A percentile compares a stretch with the other conserved stretches of the same genome.
Evolutionary conservation across 2,329 filamentous ascomycete species (phyloP).

Genomic region (Colletotrichum tropicale): DNA sequence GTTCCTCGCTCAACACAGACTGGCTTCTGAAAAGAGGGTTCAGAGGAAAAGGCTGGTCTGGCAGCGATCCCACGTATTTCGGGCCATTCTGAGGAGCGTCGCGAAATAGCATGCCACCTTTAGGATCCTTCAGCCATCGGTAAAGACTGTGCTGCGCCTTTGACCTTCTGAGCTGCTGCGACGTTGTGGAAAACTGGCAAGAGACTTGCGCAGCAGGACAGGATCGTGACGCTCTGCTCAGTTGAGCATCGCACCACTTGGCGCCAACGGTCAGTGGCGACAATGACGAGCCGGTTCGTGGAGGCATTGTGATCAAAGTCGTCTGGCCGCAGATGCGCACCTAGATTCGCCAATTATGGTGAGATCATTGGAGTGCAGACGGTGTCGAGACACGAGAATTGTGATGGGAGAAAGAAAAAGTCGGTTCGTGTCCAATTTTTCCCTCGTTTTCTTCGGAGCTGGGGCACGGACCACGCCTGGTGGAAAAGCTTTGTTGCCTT

Average conservation of each 20-base stretch:
- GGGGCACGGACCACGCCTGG: not conserved
- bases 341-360: not conserved
- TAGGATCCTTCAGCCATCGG: conserved; percentile 33
- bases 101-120: conserved; percentile 18
- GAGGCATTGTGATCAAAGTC: conserved; percentile 1
- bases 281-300: conserved; percentile 7
- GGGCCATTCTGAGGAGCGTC: conserved; percentile 23
- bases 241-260: conserved; percentile 8
- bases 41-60: conserved; percentile 70
- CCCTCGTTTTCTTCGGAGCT: not conserved
- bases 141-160: conserved; percentile 41
- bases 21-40: conserved; percentile 76
- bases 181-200: conserved; percentile 43
- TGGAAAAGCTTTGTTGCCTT: not conserved
- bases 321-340: conserved; percentile 7
- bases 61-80: conserved; percentile 41
- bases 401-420: not conserved
- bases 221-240: not conserved
- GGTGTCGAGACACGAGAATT: not conserved
- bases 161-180: conserved; percentile 40
- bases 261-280: conserved; percentile 7
- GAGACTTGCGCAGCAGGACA: not conserved
- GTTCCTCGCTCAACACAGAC: conserved; percentile 73
- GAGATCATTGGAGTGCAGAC: not conserved
- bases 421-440: not conserved